Percentiles rank a stretch among this genome's conserved stretches.
These are phyloP conservation scores for Xylaria acuta DNA, from an alignment of 495 filamentous ascomycete species.

Conservation along the genomic window DNA sequence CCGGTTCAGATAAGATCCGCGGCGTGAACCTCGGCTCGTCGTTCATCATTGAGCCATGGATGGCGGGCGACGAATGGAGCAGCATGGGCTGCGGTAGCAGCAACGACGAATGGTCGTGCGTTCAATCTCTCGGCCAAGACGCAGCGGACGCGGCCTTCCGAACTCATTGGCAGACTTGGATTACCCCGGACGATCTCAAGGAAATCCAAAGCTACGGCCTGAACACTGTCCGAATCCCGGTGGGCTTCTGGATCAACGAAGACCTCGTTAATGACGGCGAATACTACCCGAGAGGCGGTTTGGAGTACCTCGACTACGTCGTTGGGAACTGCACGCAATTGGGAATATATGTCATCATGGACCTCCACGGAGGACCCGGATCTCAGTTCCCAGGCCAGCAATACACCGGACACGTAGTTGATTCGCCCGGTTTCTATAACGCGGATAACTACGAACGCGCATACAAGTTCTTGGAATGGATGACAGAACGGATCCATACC, in stretches of 20 bases:
- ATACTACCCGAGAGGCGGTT: conserved; percentile 58
- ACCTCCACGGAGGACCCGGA: conserved; percentile 68
- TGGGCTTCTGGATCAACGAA: conserved; percentile 70
- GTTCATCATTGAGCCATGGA: conserved; percentile 68
- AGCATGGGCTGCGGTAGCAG: conserved; percentile 59
- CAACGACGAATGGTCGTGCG: conserved; percentile 65
- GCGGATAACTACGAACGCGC: conserved; percentile 64
- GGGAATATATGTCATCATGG: conserved; percentile 68
- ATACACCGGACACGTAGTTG: conserved; percentile 61
- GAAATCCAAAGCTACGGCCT: conserved; percentile 61
- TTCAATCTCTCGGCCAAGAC: conserved; percentile 58
- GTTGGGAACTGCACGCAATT: conserved; percentile 62
- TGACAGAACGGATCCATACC: conserved; percentile 61
- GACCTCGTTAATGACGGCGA: conserved; percentile 62
- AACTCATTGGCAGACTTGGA: conserved; percentile 65
- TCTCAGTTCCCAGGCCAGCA: conserved; percentile 59
- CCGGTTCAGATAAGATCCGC: conserved; percentile 56
- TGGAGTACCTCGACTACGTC: conserved; percentile 59
- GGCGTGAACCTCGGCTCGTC: conserved; percentile 67
- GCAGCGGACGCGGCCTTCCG: conserved; percentile 60
- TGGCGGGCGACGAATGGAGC: conserved; percentile 56
- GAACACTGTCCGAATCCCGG: conserved; percentile 66
- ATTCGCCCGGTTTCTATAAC: conserved; percentile 60
- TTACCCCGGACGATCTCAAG: conserved; percentile 61
- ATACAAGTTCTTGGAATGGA: conserved; percentile 64